Evolutionary conservation across 2,329 filamentous ascomycete genomes (phyloP).

Genomic region (Hypoxylon sp.): DNA sequence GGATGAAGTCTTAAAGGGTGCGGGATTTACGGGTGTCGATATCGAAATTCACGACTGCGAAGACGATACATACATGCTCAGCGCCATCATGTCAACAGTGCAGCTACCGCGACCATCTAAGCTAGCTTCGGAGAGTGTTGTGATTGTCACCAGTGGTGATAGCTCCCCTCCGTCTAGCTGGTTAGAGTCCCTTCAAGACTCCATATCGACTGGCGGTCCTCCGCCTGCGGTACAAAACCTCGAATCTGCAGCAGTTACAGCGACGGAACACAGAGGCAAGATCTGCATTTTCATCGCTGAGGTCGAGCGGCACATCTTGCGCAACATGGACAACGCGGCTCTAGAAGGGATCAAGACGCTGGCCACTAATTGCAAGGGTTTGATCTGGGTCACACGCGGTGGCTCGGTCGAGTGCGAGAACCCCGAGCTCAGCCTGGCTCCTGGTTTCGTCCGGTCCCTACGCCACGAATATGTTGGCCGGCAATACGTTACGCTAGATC

Average conservation of each 20-base stretch:
- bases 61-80: constrained; percentile 12
- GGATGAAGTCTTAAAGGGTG: constrained; percentile 11
- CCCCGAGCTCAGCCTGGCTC: constrained; percentile 36
- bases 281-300: constrained; percentile 19
- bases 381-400: constrained; percentile 37
- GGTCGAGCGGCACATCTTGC: constrained; percentile 1
- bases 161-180: neutral
- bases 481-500: constrained; percentile 45
- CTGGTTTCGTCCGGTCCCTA: constrained; percentile 45
- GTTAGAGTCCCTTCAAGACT: neutral
- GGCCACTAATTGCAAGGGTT: constrained; percentile 16
- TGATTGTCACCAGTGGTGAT: constrained; percentile 6
- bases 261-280: constrained; percentile 4
- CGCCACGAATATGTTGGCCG: constrained; percentile 43
- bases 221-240: neutral
- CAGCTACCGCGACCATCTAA: neutral
- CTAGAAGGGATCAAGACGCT: constrained; percentile 22
- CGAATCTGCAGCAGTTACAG: neutral
- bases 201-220: neutral
- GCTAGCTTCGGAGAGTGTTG: neutral
- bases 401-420: constrained; percentile 31
- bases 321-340: constrained; percentile 6
- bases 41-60: constrained; percentile 16
- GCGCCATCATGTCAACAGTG: constrained; percentile 23
- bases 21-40: constrained; percentile 34